Percentiles rank a stretch among this genome's conserved stretches.
Evolutionary conservation across 768 basidiomycete species (phyloP).

Genomic region (Psilocybe subaeruginosa): DNA sequence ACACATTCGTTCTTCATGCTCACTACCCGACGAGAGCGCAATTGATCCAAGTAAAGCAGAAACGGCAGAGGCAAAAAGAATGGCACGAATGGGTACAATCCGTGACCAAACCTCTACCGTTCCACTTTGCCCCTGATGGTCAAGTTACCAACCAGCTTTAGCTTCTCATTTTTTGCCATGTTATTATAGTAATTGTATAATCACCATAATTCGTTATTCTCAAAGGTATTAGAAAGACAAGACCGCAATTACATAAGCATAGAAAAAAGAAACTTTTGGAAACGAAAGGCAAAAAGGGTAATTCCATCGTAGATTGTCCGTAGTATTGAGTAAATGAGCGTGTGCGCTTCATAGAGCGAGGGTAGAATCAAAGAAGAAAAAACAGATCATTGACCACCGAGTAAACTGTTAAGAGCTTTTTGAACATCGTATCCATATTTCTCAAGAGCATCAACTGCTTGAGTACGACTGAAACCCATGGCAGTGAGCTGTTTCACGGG

Average conservation of each 20-base stretch:
- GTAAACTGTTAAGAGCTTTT: slow-evolving; percentile 74
- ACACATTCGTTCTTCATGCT: slow-evolving; percentile 47
- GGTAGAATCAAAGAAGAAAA: not conserved
- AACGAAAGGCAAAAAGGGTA: slow-evolving; percentile 12
- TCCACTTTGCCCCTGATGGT: not conserved
- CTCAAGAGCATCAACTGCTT: slow-evolving; percentile 86
- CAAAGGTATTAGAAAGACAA: slow-evolving; percentile 8
- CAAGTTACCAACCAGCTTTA: not conserved
- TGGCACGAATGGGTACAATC: slow-evolving; percentile 46
- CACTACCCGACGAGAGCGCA: slow-evolving; percentile 55
- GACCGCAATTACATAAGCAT: slow-evolving; percentile 12
- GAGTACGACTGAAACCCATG: slow-evolving; percentile 89
- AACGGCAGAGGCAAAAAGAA: slow-evolving; percentile 33
- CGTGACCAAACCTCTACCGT: slow-evolving; percentile 35
- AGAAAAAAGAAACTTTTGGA: slow-evolving; percentile 7
- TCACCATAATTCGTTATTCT: not conserved
- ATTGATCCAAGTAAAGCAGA: slow-evolving; percentile 34
- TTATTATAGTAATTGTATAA: too few relatives aligned
- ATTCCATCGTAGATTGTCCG: slow-evolving; percentile 21
- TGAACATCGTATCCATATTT: slow-evolving; percentile 81
- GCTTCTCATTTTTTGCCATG: not conserved
- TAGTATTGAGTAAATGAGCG: slow-evolving; percentile 17
- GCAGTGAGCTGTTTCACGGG: slow-evolving; percentile 77
- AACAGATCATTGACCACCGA: slow-evolving; percentile 38
- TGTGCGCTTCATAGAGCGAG: slow-evolving; percentile 1